A percentile compares a stretch with the other conserved stretches of the same genome.
These are phyloP conservation scores for Jaapia argillacea DNA, from an alignment of 768 basidiomycete species.

Conservation along the genomic window DNA sequence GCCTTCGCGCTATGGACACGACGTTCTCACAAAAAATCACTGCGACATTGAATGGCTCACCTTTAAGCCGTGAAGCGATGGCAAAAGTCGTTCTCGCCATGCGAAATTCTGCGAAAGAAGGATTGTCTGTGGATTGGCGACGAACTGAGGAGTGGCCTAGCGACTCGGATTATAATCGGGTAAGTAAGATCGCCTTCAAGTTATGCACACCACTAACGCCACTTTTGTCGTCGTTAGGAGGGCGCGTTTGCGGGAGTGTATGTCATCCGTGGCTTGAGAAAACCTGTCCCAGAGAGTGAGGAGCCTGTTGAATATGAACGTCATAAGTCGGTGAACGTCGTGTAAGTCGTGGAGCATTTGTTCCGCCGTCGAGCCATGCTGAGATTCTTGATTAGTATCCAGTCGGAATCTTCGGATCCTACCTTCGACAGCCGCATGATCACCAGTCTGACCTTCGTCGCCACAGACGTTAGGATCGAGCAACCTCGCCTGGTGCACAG, in stretches of 20 bases:
- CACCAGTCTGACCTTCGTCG: conserved; percentile 37
- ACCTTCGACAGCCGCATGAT: conserved; percentile 36
- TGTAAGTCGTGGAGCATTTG: conserved; percentile 23
- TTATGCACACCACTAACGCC: too few relatives aligned
- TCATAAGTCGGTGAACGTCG: conserved; percentile 41
- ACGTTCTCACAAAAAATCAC: conserved; percentile 34
- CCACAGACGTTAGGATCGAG: conserved; percentile 36
- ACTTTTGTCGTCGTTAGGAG: conserved; percentile 27
- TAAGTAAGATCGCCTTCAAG: too few relatives aligned
- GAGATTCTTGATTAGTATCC: conserved; percentile 32
- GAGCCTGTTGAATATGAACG: conserved; percentile 30
- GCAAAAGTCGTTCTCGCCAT: conserved; percentile 31
- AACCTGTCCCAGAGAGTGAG: conserved; percentile 22
- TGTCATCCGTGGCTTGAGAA: conserved; percentile 37
- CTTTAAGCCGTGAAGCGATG: conserved; percentile 29
- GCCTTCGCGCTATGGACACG: conserved; percentile 29
- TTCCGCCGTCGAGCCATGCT: neutral
- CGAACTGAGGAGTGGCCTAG: conserved; percentile 33
- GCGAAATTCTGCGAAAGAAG: conserved; percentile 26
- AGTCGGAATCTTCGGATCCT: conserved; percentile 26
- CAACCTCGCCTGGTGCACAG: too few relatives aligned
- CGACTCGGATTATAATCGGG: conserved; percentile 32
- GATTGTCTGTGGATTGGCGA: conserved; percentile 40
- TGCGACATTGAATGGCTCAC: conserved; percentile 34
- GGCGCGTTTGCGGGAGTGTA: conserved; percentile 43